Percentiles rank a stretch among this genome's conserved stretches.
phyloP scores from a whole-genome alignment of 306 rosid species.

The Macrotyloma uniflorum region DNA sequence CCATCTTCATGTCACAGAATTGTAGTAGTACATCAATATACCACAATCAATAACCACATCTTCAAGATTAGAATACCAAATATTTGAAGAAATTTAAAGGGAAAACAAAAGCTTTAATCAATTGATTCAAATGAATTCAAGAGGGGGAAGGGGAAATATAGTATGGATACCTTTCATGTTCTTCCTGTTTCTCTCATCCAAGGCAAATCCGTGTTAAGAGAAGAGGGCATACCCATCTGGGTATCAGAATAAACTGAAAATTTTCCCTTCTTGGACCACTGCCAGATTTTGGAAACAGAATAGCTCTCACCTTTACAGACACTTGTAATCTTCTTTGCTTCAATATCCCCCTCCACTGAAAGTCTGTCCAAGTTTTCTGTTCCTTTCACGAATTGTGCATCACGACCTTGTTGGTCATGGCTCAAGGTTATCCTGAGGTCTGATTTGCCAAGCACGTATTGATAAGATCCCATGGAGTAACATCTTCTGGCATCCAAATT shows the following conservation, averaged over 20 bases:
- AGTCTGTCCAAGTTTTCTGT: conserved; percentile 41
- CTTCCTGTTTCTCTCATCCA: conserved; percentile 65
- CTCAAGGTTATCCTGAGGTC: conserved; percentile 60
- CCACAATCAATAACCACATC: conserved; percentile 37
- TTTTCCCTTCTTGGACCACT: conserved; percentile 78
- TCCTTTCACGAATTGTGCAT: conserved; percentile 30
- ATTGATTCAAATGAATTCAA: neutral
- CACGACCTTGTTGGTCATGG: conserved; percentile 39
- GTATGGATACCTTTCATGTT: conserved; percentile 50
- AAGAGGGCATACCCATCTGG: conserved; percentile 61
- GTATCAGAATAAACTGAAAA: conserved; percentile 55
- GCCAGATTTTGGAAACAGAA: conserved; percentile 88
- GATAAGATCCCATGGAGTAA: conserved; percentile 87
- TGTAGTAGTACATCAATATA: conserved; percentile 38
- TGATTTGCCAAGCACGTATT: conserved; percentile 69
- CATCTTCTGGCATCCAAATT: conserved; percentile 87
- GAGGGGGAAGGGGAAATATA: no score
- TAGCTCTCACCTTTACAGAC: conserved; percentile 80
- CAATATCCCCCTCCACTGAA: conserved; percentile 53
- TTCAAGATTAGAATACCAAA: conserved; percentile 45
- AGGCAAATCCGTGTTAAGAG: conserved; percentile 67
- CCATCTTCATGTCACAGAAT: conserved; percentile 20
- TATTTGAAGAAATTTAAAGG: conserved; percentile 1
- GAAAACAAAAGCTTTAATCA: neutral
- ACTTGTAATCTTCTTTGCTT: conserved; percentile 72